phyloP scores from a whole-genome alignment of 176 grass and related monocot genomes.

The Cenchrus americanus region DNA sequence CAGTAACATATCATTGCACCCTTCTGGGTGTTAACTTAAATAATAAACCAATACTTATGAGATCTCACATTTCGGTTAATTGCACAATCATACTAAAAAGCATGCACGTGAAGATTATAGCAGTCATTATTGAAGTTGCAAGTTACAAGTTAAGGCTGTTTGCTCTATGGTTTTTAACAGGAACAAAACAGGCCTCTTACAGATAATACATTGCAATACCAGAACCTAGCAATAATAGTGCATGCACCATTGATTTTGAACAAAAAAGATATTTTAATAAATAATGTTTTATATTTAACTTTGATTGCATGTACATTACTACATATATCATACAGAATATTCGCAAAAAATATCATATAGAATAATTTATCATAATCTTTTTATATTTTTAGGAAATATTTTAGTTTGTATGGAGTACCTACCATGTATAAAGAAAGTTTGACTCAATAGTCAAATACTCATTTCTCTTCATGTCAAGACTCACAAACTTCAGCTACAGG shows the following conservation, averaged over 20 bases:
- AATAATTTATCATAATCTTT: not conserved
- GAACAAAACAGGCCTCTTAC: not conserved
- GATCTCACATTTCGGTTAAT: constrained; percentile 18
- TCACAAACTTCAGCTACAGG: constrained; percentile 2
- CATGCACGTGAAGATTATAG: constrained; percentile 16
- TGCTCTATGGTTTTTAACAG: not conserved
- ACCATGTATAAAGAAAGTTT: not conserved
- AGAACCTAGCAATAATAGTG: not conserved
- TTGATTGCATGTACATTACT: not conserved
- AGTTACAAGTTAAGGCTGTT: not conserved
- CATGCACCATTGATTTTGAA: not conserved
- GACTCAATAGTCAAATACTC: not conserved
- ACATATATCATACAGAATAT: not conserved
- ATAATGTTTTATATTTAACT: not conserved
- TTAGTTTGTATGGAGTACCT: not conserved
- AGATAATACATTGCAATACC: not conserved
- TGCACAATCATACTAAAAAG: not conserved
- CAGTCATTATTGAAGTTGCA: not conserved
- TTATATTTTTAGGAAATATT: not conserved
- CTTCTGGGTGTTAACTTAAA: not conserved
- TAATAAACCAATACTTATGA: constrained; percentile 27
- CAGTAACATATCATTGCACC: not conserved
- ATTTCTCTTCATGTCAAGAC: not conserved
- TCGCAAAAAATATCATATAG: not conserved
- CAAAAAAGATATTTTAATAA: not conserved